Percentiles rank a stretch among this genome's conserved stretches.
Conservation (phyloP, 202 grass and related monocot genomes). For the Panicum virgatum region DNA sequence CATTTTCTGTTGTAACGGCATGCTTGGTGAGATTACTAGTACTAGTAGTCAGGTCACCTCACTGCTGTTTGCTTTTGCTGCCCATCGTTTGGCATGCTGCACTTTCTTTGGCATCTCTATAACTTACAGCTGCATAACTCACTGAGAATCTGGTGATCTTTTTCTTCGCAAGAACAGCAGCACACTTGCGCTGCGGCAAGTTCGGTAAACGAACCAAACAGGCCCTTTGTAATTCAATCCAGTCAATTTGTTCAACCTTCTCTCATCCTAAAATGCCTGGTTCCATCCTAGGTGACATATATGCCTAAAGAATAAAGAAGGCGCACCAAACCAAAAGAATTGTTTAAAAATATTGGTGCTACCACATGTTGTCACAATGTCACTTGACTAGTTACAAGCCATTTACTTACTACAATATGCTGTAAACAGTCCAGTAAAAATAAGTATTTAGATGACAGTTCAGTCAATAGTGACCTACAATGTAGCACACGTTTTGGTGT, state of each 20-base stretch:
- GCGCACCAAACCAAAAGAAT: not conserved
- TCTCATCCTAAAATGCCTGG: conserved; percentile 12
- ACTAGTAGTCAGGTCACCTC: no score
- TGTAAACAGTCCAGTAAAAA: not conserved
- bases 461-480: not conserved
- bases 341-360: not conserved
- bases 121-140: no score
- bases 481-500: not conserved
- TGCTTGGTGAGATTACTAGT: no score
- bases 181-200: no score
- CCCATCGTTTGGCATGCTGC: no score
- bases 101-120: no score
- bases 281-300: not conserved
- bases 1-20: not conserved
- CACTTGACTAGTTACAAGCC: not conserved
- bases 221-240: conserved; percentile 4
- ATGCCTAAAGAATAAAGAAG: not conserved
- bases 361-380: not conserved
- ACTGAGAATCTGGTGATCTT: no score
- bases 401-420: not conserved
- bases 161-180: no score
- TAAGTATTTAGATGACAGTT: not conserved
- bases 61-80: no score
- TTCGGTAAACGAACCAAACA: no score
- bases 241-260: not conserved